Base-by-base conservation (phyloP, 2,329 filamentous ascomycete species). In the Monilinia fructigena region DNA sequence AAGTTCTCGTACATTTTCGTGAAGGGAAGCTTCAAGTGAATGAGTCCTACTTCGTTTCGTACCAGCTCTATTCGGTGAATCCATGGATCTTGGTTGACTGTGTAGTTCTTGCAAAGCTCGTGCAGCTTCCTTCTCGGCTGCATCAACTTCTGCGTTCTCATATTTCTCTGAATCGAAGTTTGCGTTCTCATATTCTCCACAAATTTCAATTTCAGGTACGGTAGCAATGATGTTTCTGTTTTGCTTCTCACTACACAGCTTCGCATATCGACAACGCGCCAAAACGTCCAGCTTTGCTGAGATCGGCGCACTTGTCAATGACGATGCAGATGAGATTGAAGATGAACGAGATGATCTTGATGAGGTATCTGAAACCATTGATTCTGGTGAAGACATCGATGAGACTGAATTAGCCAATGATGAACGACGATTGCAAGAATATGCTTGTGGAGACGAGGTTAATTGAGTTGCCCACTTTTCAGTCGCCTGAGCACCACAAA, bases 371-470 rank as follows among this genome's bases (percentile, higher is more conserved):
- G 86, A 88, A 55, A 89, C 78, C 86, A 89, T 88, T 65, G 86
- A 89, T 74, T 89, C 86, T 69, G 86, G 86, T 38, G 86, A 89
- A 67, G 86, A 89, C 45, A 83, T 82, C 40, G 84, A 85, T 35
- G 86, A 89, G 71, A 86, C 79, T 23, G 86, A 86, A 74, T 83
- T 86, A 75, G 85, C 86, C 68, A 88, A 82, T 20, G 86, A 88
- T 18, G 86, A 87, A 68, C 86, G 85, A 68, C 86, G 86, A 48
- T 79, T 77, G 2, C 80, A 78, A 61, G 79, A 74, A 72, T 82
- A 82, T 70, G 78, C 79, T 72, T 82, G 80, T 35, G 85, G 85
- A 26, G 86, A 87, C 4, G 82, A 82, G 4, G 79, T 70, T 48
- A 79, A 66, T 78, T 77, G 18, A 79, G 77, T 31, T 55, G 82